phyloP scores from a whole-genome alignment of 129 eudicot genomes.

The Smallanthus sonchifolius region DNA sequence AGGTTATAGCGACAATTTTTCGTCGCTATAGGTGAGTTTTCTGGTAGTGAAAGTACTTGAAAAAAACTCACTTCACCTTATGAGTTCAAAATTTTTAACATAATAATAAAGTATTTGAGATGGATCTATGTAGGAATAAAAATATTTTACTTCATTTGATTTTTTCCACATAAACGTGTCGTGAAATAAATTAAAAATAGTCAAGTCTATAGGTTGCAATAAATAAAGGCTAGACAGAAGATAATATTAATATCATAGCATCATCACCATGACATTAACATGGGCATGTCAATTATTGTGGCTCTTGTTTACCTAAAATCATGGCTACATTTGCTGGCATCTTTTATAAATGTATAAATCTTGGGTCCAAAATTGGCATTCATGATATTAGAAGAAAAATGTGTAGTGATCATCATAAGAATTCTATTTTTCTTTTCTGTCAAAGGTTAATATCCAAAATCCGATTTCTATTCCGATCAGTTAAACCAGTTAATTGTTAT shows the following conservation, averaged over 20 bases:
- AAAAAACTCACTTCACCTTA: too few relatives aligned
- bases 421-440: not conserved
- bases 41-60: too few relatives aligned
- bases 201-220: constrained; percentile 2
- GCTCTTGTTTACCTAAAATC: constrained; percentile 24
- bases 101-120: not conserved
- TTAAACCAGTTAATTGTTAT: not conserved
- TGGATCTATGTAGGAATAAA: not conserved
- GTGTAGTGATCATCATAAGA: not conserved
- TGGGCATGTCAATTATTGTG: constrained; percentile 30
- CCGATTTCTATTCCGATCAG: not conserved
- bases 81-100: not conserved
- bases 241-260: constrained; percentile 8
- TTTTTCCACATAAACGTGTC: not conserved
- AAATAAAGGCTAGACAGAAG: constrained; percentile 15
- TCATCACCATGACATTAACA: constrained; percentile 7
- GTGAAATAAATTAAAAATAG: not conserved
- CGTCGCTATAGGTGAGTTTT: too few relatives aligned
- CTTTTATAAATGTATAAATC: constrained; percentile 22
- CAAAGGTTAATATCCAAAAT: not conserved
- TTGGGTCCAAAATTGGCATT: constrained; percentile 10
- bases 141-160: not conserved
- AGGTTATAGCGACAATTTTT: too few relatives aligned
- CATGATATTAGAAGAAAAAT: constrained; percentile 4
- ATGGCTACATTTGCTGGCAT: constrained; percentile 31